These are phyloP conservation scores for Ananas comosus DNA, from an alignment of 176 grass and related monocot species.

Conservation along the genomic window DNA sequence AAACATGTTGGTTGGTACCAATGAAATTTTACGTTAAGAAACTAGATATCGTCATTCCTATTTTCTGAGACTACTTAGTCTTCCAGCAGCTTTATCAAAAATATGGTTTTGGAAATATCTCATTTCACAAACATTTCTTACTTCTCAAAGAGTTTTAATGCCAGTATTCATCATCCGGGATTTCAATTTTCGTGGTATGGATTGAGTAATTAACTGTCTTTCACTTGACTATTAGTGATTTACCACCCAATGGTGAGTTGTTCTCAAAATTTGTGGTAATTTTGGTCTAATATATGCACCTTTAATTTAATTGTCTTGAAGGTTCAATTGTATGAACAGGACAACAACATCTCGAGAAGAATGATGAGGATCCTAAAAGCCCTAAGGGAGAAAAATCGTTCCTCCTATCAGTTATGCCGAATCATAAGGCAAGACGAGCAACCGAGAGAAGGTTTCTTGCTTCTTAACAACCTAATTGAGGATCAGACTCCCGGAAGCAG, in stretches of 20 bases:
- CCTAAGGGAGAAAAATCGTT: slow-evolving; percentile 55
- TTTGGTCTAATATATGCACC: neutral
- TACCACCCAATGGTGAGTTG: neutral
- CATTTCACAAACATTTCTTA: neutral
- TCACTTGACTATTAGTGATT: neutral
- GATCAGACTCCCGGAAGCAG: slow-evolving; percentile 69
- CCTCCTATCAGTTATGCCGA: slow-evolving; percentile 52
- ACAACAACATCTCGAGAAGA: slow-evolving; percentile 47
- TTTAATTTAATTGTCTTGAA: slow-evolving; percentile 22
- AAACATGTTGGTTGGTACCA: neutral
- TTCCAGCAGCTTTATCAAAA: too few species aligned
- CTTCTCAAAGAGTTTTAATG: neutral
- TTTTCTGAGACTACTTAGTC: too few species aligned
- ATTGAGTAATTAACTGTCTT: neutral
- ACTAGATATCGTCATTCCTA: too few species aligned
- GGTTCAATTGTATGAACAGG: slow-evolving; percentile 46
- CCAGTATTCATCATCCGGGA: too few species aligned
- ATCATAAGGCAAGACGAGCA: slow-evolving; percentile 87
- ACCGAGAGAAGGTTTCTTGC: slow-evolving; percentile 76
- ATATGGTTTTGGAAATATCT: neutral
- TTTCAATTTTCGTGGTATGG: too few species aligned
- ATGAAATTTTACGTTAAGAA: neutral
- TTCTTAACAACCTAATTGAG: slow-evolving; percentile 78
- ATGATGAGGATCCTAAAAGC: slow-evolving; percentile 39
- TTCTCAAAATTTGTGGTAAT: too few species aligned